Evolutionary conservation across 108 stramenopile genomes (phyloP), one percentile per base, ranked within the genome.

Genomic region (Aurantiochytrium sp.): DNA sequence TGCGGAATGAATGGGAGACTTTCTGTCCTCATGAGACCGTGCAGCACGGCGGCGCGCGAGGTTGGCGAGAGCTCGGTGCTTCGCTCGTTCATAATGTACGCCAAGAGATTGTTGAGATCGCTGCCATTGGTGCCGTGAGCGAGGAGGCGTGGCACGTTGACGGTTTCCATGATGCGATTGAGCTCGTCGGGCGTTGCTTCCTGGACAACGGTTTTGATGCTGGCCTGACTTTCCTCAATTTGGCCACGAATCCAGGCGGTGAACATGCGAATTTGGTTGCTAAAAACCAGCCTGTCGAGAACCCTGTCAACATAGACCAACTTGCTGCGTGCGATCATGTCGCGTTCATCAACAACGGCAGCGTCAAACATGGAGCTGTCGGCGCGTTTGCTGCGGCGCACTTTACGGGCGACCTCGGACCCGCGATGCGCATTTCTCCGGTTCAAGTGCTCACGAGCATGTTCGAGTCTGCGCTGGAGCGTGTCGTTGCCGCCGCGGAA

Each of bases 121-220:
- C 72, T 88, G 42, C 18, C 19, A 57, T 83, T 88, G 92, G 93
- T 91, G 91, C 93, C 89, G 91, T 94, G 73, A 91, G 49, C 64
- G 72, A 94, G 89, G 29, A 94, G 60, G 1, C 90, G 89, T 10
- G 92, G 91, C 28, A 93, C 60, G 25, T 91, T 89, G 59, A 93
- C 72, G 64, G 64, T 89, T 21, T 92, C 88, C 44, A 93, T 53
- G 57, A 93, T 88, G 87, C 91, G 92, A 72, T 94, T 94, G 25
- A 94, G 92, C 59, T 93, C 92, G 10, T 93, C 89, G 44, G 91
- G 73, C 23, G 90, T 88, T 51, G 93, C 92, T 4, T 91, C 92
- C 42, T 72, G 58, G 28, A 93, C 45, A 42, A 92, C 76, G 29
- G 58, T 76, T 5, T 91, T 90, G 60, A 93, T 93, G 58, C n/a